phyloP scores from a whole-genome alignment of 1,284 basidiomycete genomes.

The Leccinum holopus region DNA sequence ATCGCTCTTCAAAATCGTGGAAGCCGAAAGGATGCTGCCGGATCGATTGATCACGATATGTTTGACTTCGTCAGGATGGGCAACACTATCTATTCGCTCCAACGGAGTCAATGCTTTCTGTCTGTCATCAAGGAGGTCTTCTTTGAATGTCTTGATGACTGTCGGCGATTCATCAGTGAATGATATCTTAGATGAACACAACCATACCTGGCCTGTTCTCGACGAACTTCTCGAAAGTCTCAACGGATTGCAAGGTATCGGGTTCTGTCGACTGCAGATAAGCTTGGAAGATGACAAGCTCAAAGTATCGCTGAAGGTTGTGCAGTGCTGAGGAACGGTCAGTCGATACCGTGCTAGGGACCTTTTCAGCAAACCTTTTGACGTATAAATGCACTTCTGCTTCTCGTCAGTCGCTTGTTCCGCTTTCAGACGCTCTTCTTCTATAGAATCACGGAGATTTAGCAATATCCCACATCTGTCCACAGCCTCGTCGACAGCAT shows the following conservation, averaged over 20 bases:
- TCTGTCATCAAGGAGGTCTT: conserved; percentile 82
- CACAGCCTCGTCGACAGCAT: conserved; percentile 87
- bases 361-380: conserved; percentile 56
- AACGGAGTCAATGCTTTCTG: conserved; percentile 84
- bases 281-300: conserved; percentile 91
- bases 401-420: conserved; percentile 76
- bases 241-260: conserved; percentile 76
- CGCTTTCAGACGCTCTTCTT: conserved; percentile 72
- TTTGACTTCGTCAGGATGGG: conserved; percentile 86
- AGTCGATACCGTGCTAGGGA: neutral
- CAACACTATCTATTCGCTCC: conserved; percentile 77
- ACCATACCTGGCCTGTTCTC: conserved; percentile 72
- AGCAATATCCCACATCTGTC: conserved; percentile 84
- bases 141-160: conserved; percentile 96
- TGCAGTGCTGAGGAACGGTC: conserved; percentile 58
- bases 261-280: conserved; percentile 87
- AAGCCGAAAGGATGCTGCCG: conserved; percentile 87
- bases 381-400: conserved; percentile 62
- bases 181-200: neutral
- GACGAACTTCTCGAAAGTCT: conserved; percentile 80
- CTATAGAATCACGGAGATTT: conserved; percentile 89
- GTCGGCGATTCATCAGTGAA: conserved; percentile 3
- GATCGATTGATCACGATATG: conserved; percentile 82
- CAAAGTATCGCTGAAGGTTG: conserved; percentile 85
- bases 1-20: conserved; percentile 96